phyloP scores from a whole-genome alignment of 2,329 filamentous ascomycete species.

The Arthrobotrys sinensis region DNA sequence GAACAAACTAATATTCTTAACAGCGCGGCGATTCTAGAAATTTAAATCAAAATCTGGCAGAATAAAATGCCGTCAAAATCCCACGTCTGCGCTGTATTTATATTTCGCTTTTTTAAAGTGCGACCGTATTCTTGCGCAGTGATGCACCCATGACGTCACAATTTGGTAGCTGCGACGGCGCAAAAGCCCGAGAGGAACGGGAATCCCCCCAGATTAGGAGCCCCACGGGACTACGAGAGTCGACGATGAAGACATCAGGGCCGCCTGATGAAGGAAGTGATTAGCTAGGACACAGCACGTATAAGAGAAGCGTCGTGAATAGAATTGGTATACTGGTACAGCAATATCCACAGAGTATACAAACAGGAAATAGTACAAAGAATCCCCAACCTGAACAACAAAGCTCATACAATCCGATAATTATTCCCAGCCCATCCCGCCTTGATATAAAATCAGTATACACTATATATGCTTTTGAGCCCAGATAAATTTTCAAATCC shows the following conservation, averaged over 20 bases:
- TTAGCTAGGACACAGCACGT: too few relatives aligned
- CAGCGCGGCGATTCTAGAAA: background rate
- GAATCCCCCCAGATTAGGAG: background rate
- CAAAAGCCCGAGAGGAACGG: background rate
- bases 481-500: slow-evolving; percentile 13
- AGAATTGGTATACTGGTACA: slow-evolving; percentile 21
- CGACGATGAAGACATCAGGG: background rate
- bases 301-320: background rate
- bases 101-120: slow-evolving; percentile 11
- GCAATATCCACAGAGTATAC: slow-evolving; percentile 26
- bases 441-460: slow-evolving; percentile 37
- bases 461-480: slow-evolving; percentile 37
- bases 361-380: slow-evolving; percentile 23
- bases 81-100: slow-evolving; percentile 1
- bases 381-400: slow-evolving; percentile 18
- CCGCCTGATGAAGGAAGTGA: background rate
- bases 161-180: background rate
- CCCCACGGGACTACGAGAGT: slow-evolving; percentile 4
- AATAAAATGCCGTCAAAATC: background rate
- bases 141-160: slow-evolving; percentile 57
- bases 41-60: background rate
- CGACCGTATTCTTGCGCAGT: slow-evolving; percentile 17
- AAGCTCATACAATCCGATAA: slow-evolving; percentile 7
- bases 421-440: slow-evolving; percentile 48
- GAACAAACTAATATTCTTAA: background rate